These are phyloP conservation scores for Calycina herbarum DNA, from an alignment of 2,329 filamentous ascomycete species.

Conservation along the genomic window DNA sequence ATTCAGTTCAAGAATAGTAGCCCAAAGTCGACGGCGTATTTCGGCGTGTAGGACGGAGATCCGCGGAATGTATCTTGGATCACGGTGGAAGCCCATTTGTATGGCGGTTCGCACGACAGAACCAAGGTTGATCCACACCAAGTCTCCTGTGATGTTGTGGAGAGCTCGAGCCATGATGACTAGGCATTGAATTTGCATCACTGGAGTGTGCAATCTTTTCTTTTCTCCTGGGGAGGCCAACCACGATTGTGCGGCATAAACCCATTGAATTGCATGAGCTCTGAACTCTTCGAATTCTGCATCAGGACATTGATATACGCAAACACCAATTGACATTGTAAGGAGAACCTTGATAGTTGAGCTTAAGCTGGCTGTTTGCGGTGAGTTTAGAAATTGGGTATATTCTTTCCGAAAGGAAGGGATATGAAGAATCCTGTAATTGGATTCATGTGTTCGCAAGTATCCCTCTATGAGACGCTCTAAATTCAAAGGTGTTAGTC, in stretches of 20 bases:
- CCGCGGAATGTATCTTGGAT: constrained; percentile 50
- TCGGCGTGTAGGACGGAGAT: constrained; percentile 52
- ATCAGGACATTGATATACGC: constrained; percentile 23
- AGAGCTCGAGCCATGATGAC: constrained; percentile 51
- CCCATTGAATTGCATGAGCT: constrained; percentile 26
- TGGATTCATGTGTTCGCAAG: constrained; percentile 42
- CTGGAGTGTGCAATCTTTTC: constrained; percentile 47
- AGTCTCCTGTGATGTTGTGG: constrained; percentile 49
- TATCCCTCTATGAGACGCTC: not conserved
- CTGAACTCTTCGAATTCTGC: not conserved
- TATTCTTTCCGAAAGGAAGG: constrained; percentile 49
- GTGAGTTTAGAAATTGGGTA: constrained; percentile 41
- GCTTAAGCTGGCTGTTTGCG: constrained; percentile 16
- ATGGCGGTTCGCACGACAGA: constrained; percentile 54
- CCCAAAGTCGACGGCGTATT: constrained; percentile 57
- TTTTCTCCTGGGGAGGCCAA: constrained; percentile 43
- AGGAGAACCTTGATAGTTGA: constrained; percentile 30
- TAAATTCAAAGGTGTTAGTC: too few relatives aligned
- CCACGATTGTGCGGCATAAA: constrained; percentile 30
- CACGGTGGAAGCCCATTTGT: constrained; percentile 58
- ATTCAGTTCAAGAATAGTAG: constrained; percentile 55
- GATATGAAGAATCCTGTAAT: constrained; percentile 48
- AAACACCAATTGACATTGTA: constrained; percentile 29
- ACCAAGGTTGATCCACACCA: constrained; percentile 54
- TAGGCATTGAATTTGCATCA: constrained; percentile 54